These are phyloP conservation scores for Monsonia emarginata DNA, from an alignment of 441 rosid species.

Conservation along the genomic window DNA sequence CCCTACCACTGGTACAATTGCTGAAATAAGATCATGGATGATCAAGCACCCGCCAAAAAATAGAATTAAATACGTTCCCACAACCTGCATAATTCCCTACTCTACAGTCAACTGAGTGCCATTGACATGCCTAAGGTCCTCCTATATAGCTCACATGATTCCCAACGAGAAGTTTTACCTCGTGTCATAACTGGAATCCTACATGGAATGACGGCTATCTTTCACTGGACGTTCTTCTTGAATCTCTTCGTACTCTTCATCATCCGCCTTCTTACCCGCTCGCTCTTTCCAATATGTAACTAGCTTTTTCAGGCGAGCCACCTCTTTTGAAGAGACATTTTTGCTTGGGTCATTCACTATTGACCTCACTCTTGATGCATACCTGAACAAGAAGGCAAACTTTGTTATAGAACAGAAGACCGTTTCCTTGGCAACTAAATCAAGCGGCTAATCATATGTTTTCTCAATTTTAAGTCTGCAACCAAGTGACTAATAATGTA, in stretches of 20 bases:
- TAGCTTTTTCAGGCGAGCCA: slow-evolving; percentile 70
- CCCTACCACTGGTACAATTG: background rate
- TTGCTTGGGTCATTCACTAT: slow-evolving; percentile 84
- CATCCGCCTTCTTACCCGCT: slow-evolving; percentile 67
- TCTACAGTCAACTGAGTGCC: background rate
- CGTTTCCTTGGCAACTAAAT: background rate
- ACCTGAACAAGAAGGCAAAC: slow-evolving; percentile 31
- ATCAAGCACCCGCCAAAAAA: background rate
- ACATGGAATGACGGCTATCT: slow-evolving; percentile 50
- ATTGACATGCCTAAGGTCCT: background rate
- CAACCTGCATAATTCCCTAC: background rate
- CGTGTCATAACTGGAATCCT: slow-evolving; percentile 8
- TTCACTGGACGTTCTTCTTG: slow-evolving; percentile 43
- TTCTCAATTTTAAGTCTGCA: background rate
- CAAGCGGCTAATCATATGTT: no score
- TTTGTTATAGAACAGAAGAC: slow-evolving; percentile 1
- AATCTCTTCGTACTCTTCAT: slow-evolving; percentile 75
- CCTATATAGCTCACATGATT: background rate
- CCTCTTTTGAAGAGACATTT: slow-evolving; percentile 74
- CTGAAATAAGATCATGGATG: background rate
- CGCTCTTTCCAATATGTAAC: slow-evolving; percentile 87
- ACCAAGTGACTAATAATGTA: background rate
- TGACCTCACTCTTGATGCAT: slow-evolving; percentile 84
- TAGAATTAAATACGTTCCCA: background rate
- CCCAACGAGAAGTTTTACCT: background rate